Evolutionary conservation across 2,329 filamentous ascomycete genomes (phyloP), one percentile per base, ranked within the genome.

Genomic region (Pleomassaria siparia): DNA sequence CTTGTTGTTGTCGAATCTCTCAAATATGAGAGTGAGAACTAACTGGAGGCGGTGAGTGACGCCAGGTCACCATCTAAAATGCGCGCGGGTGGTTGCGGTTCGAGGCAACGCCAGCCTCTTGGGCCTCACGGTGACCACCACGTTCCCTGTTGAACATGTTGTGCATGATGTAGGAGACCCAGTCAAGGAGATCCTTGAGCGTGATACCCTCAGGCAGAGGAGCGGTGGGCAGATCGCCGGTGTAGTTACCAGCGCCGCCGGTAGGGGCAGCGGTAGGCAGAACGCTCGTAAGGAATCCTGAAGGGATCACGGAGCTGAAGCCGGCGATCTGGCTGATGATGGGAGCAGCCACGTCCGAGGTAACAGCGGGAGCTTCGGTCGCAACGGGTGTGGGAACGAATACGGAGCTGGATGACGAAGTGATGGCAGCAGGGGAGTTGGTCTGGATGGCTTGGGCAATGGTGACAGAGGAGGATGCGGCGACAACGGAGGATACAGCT

Each of bases 121-220:
- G n/a, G n/a, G n/a, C n/a, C n/a, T n/a, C n/a, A n/a, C n/a, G n/a
- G n/a, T n/a, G 42, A 20, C 20, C 18, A 12, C 26, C 36, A 28
- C 18, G 10, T 4, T 21, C 15, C 22, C 49, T 36, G 13, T 42
- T 32, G 28, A 50, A 36, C 35, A 49, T 46, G 43, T 43, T 51
- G 42, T 46, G 46, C 43, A 55, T 49, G 41, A 53, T 44, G 44
- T 53, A 57, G 21, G 44, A 30, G 32, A 55, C 32, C 54, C 52
- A 57, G 16, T 53, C 47, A 10, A 57, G 39, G n/a, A 57, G 39
- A 40, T 57, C 52, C 48, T 53, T 50, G 41, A 57, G 46, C 21
- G 54, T 55, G 36, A 55, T 51, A 30, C 50, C 47, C 21, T 39
- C 43, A 15, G 54, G 52, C 10, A 57, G 44, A 40, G 45, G 45